phyloP scores from a whole-genome alignment of 2,329 filamentous ascomycete genomes.

The Elsinoe batatas region DNA sequence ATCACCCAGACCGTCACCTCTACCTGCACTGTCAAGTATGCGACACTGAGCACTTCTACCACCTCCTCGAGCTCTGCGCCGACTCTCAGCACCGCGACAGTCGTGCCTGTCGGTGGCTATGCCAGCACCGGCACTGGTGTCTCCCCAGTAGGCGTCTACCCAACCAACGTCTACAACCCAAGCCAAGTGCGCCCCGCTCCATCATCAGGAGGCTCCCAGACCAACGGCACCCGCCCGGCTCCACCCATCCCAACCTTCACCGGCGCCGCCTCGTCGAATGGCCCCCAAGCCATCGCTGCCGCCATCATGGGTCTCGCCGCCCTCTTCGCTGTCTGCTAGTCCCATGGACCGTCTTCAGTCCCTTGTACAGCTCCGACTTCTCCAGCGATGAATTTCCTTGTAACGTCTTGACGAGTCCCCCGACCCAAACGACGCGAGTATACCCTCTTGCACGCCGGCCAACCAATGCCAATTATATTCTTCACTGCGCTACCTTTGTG shows the following conservation, averaged over 20 bases:
- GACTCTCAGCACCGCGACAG: not conserved
- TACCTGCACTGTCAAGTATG: slow-evolving; percentile 14
- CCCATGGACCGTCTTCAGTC: not conserved
- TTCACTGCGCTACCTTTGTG: not conserved
- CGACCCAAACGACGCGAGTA: slow-evolving; percentile 4
- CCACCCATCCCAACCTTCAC: slow-evolving; percentile 8
- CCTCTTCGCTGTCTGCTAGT: slow-evolving; percentile 12
- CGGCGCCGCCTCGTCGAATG: slow-evolving; percentile 10
- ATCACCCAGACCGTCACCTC: slow-evolving; percentile 15
- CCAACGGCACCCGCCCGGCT: slow-evolving; percentile 1
- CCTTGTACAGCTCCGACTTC: slow-evolving; percentile 9
- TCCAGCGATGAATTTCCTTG: slow-evolving; percentile 12
- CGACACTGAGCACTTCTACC: not conserved
- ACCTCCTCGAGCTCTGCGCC: not conserved
- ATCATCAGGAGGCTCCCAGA: not conserved
- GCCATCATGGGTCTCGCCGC: slow-evolving; percentile 4
- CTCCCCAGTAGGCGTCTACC: slow-evolving; percentile 3
- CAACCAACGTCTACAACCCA: slow-evolving; percentile 6
- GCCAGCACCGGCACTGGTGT: slow-evolving; percentile 5
- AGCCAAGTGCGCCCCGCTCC: not conserved
- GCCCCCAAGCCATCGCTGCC: slow-evolving; percentile 11
- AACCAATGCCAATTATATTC: slow-evolving; percentile 1
- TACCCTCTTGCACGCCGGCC: not conserved
- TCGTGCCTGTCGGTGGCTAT: not conserved
- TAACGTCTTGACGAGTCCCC: slow-evolving; percentile 10